These are phyloP conservation scores for Emmonsiellopsis sp. DNA, from an alignment of 2,329 filamentous ascomycete species.

Conservation along the genomic window DNA sequence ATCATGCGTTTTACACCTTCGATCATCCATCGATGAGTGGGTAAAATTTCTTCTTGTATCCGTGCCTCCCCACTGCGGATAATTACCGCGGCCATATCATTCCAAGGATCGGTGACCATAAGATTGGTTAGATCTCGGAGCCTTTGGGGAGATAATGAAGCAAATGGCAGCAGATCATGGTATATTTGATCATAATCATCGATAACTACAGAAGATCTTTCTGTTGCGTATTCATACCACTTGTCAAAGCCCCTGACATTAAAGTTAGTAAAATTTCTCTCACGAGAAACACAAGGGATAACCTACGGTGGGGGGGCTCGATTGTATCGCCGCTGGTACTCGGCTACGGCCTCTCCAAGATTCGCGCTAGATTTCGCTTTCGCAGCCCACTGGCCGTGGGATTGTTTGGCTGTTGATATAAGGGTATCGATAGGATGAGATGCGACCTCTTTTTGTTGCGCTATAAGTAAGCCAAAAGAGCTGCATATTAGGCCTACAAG, in stretches of 20 bases:
- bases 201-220: constrained; percentile 44
- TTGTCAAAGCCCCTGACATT: constrained; percentile 43
- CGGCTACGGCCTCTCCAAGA: constrained; percentile 40
- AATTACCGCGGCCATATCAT: constrained; percentile 47
- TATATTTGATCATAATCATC: constrained; percentile 55
- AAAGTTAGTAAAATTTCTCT: constrained; percentile 6
- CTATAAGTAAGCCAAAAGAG: constrained; percentile 31
- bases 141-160: constrained; percentile 41
- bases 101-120: constrained; percentile 45
- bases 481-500: constrained; percentile 36
- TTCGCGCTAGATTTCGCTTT: constrained; percentile 41
- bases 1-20: constrained; percentile 47
- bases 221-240: constrained; percentile 50
- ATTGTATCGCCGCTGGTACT: constrained; percentile 45
- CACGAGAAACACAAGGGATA: background rate
- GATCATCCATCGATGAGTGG: constrained; percentile 52
- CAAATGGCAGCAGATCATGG: constrained; percentile 48
- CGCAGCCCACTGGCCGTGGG: constrained; percentile 42
- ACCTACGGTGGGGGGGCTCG: constrained; percentile 47
- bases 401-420: constrained; percentile 40
- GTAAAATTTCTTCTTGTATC: constrained; percentile 43
- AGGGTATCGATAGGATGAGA: constrained; percentile 49
- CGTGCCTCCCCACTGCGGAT: constrained; percentile 46
- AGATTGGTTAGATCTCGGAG: constrained; percentile 46
- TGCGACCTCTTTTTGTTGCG: constrained; percentile 30